Conservation (phyloP, 2,329 filamentous ascomycete genomes). For the Pestalotiopsis sp. region DNA sequence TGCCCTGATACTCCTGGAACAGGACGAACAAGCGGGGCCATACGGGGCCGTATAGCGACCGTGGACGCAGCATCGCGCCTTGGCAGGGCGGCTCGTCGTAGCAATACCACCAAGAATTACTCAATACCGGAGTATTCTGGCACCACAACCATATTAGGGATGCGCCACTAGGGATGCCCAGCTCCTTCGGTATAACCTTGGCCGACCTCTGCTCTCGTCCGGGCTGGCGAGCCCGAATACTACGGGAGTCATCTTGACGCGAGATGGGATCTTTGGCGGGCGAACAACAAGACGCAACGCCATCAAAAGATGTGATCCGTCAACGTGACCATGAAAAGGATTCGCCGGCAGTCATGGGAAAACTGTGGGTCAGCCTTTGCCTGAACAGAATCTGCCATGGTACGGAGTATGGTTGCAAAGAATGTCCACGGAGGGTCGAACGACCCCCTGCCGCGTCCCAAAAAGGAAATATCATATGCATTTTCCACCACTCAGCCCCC, state of each 20-base stretch:
- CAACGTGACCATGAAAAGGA: background rate
- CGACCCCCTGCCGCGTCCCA: background rate
- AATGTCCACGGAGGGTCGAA: background rate
- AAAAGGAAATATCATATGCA: constrained; percentile 6
- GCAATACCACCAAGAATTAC: background rate
- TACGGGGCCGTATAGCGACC: constrained; percentile 3
- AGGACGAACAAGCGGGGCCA: constrained; percentile 2
- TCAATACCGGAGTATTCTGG: background rate
- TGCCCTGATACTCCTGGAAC: background rate
- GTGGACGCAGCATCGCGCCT: background rate
- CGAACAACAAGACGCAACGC: background rate
- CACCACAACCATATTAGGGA: background rate
- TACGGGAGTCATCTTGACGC: background rate
- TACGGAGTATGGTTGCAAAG: background rate
- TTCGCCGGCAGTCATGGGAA: background rate
- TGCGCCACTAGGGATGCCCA: background rate
- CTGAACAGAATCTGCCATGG: background rate
- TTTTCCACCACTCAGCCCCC: constrained; percentile 12
- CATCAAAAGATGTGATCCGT: background rate
- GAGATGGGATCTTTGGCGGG: background rate
- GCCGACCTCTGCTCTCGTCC: background rate
- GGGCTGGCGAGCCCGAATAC: background rate
- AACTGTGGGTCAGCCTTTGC: background rate
- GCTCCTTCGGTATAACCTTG: background rate
- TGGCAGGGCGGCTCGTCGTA: background rate